phyloP scores from a whole-genome alignment of 768 basidiomycete species.

The Russula sp. region DNA sequence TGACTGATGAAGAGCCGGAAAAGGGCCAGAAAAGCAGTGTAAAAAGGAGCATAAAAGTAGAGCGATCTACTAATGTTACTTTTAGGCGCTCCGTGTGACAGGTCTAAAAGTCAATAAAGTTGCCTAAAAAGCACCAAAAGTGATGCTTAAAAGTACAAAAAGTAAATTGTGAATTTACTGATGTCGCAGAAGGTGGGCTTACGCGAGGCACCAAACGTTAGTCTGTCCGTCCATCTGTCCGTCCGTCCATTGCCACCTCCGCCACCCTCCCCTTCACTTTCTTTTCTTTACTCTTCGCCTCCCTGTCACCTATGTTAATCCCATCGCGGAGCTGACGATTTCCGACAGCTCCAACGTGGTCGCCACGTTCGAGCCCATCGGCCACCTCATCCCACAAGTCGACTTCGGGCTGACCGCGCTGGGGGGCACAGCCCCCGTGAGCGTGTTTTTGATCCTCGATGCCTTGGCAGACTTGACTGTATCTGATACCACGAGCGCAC shows the following conservation, averaged over 20 bases:
- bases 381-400: conserved; percentile 41
- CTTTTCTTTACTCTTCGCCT: neutral
- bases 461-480: neutral
- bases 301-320: neutral
- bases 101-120: no score
- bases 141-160: no score
- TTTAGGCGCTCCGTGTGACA: no score
- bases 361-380: conserved; percentile 32
- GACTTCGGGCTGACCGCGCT: neutral
- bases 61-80: no score
- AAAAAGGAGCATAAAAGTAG: no score
- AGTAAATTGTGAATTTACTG: no score
- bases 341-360: neutral
- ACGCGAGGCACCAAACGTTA: neutral
- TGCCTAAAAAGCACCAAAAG: no score
- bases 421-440: neutral
- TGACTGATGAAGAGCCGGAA: no score
- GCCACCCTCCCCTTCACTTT: no score
- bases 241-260: no score
- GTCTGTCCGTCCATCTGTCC: no score
- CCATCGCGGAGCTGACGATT: neutral
- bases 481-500: conserved; percentile 1
- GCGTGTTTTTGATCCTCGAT: conserved; percentile 5
- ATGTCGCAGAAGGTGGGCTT: neutral
- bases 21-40: no score